Conservation (phyloP, 495 filamentous ascomycete species). For the Hamigera avellanea region DNA sequence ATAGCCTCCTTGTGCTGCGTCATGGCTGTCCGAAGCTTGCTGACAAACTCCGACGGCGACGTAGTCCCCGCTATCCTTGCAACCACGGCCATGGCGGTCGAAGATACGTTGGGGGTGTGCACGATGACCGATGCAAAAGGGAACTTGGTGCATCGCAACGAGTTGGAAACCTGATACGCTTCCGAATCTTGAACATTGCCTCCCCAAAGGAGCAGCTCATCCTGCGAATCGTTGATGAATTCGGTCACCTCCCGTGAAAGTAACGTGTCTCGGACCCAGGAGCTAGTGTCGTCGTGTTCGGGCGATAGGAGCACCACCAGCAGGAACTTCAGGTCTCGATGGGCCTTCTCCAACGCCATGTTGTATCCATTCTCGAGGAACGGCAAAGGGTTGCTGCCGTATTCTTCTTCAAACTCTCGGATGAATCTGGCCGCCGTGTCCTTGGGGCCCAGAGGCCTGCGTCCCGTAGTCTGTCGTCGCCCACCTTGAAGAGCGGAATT, state of each 20-base stretch:
- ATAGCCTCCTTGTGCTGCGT: constrained; percentile 58
- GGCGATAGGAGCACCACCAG: constrained; percentile 76
- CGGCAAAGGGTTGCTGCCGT: constrained; percentile 54
- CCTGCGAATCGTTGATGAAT: constrained; percentile 58
- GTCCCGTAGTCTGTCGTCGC: constrained; percentile 53
- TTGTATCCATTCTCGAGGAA: constrained; percentile 85
- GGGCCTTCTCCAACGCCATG: constrained; percentile 76
- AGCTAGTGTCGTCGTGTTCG: constrained; percentile 82
- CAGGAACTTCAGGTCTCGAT: constrained; percentile 82
- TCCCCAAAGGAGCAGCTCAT: constrained; percentile 79
- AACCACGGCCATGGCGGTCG: constrained; percentile 77
- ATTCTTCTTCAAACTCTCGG: constrained; percentile 89
- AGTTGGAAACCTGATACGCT: constrained; percentile 77
- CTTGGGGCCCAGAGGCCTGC: constrained; percentile 63
- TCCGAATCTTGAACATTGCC: constrained; percentile 87
- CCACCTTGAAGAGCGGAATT: constrained; percentile 38
- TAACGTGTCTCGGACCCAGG: constrained; percentile 76
- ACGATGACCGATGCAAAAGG: constrained; percentile 77
- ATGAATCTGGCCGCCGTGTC: constrained; percentile 84
- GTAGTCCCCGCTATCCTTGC: constrained; percentile 61
- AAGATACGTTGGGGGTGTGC: constrained; percentile 69
- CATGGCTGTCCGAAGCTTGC: constrained; percentile 59
- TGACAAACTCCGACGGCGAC: constrained; percentile 52
- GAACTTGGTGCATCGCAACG: constrained; percentile 78
- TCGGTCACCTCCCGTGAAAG: constrained; percentile 58